Conservation (phyloP, 129 eudicot genomes). For the Lonicera japonica region DNA sequence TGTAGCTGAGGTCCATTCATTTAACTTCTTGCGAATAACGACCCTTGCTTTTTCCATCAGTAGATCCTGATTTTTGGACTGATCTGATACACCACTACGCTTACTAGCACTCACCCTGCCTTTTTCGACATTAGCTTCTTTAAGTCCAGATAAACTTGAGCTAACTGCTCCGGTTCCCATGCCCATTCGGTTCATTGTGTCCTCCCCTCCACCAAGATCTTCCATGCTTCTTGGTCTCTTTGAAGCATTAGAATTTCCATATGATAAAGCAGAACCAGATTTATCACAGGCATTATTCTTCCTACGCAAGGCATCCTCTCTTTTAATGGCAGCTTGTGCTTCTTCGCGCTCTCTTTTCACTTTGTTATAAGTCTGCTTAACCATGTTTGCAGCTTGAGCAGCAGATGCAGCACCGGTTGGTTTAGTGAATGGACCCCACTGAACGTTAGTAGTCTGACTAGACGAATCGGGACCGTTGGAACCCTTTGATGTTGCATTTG, state of each 20-base stretch:
- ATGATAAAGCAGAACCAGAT: conserved; percentile 22
- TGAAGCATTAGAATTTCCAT: conserved; percentile 17
- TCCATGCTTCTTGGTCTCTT: conserved; percentile 36
- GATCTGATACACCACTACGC: conserved; percentile 9
- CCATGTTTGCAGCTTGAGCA: conserved; percentile 76
- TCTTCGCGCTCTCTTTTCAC: conserved; percentile 79
- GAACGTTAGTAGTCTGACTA: conserved; percentile 22
- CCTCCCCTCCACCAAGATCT: conserved; percentile 13
- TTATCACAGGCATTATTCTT: conserved; percentile 34
- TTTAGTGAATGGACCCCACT: conserved; percentile 74
- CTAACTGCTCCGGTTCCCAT: conserved; percentile 7
- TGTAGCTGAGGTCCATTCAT: conserved; percentile 29
- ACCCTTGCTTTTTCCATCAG: conserved; percentile 53
- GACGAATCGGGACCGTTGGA: conserved; percentile 4
- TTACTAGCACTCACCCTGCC: conserved; percentile 12
- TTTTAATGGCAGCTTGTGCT: conserved; percentile 65
- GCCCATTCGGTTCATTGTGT: conserved; percentile 11
- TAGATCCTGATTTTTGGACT: conserved; percentile 22
- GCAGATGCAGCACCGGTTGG: conserved; percentile 37
- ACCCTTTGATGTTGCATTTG: conserved; percentile 10
- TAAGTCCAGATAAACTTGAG: conserved; percentile 11
- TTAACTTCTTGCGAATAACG: conserved; percentile 38
- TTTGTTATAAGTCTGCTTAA: conserved; percentile 72
- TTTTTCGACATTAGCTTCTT: conserved; percentile 11
- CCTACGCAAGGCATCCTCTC: conserved; percentile 54